Evolutionary conservation across 2,329 filamentous ascomycete species (phyloP), one percentile per base, ranked within the genome.

Genomic region (Fusarium odoratissimum): DNA sequence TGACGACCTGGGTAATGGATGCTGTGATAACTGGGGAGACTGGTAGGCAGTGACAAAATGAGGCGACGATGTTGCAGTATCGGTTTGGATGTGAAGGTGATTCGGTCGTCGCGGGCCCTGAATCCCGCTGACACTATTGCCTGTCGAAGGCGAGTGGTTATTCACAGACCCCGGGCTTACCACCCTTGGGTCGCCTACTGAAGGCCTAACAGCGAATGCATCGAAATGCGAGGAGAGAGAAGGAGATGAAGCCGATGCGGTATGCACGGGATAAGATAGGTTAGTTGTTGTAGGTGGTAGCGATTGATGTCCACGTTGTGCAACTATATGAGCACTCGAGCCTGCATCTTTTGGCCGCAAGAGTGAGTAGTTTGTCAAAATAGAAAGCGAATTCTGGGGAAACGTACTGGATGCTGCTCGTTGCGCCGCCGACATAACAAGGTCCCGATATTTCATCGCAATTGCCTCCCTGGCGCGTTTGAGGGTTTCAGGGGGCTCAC

Each of bases 341-440:
- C 44, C 54, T 49, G 65, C n/a, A 59, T 54, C 75, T 76, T 38
- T 52, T 42, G 21, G 28, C 16, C n/a, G 46, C 5, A 40, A 30
- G 5, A 8, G 45, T 76, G 19, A 76, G 75, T 60, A 49, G 42
- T 30, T 21, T 16, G 51, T 35, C n/a, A 57, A 37, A 6, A 54
- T 38, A 54, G 10, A 13, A 28, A 31, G 17, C 17, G 40, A 11
- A 42, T n/a, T 40, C 9, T n/a, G 41, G 48, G 42, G 17, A 31
- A 65, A 61, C 75, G 57, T 60, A 76, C 75, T 73, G 9, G 65
- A 48, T 28, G 63, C 6, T 21, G 37, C 25, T 60, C 44, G 55
- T 31, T 55, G 71, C 19, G 60, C 71, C 28, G 35, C 40, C 17
- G 61, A 66, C 41, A 52, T 17, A 37, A 76, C 31, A 19, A 64